These are phyloP conservation scores for Colletotrichum sp. DNA, from an alignment of 2,329 filamentous ascomycete genomes.

Conservation along the genomic window DNA sequence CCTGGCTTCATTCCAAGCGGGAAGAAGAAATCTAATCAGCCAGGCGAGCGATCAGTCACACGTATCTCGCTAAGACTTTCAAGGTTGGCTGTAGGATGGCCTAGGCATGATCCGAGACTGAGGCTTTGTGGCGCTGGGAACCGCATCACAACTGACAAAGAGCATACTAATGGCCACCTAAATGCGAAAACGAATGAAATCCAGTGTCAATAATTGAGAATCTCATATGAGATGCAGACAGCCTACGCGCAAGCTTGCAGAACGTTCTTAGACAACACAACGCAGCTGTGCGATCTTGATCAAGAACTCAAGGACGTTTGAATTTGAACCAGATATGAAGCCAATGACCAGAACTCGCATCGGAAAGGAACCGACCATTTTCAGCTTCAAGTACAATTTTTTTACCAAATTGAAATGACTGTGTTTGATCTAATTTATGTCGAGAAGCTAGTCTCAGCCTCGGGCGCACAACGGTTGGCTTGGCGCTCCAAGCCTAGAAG, in stretches of 20 bases:
- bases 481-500: background rate
- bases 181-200: fast-evolving
- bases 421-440: background rate
- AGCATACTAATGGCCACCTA: background rate
- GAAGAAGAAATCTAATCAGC: background rate
- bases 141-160: fast-evolving
- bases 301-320: background rate
- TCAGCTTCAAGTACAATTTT: background rate
- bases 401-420: background rate
- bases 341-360: fast-evolving
- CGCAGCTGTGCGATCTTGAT: fast-evolving
- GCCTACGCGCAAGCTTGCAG: background rate
- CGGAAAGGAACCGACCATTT: fast-evolving
- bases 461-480: background rate
- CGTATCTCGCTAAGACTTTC: background rate
- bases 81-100: background rate
- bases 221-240: fast-evolving
- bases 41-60: background rate
- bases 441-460: background rate
- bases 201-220: background rate
- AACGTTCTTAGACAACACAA: too few species aligned
- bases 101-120: background rate
- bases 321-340: fast-evolving
- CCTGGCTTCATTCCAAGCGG: background rate
- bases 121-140: background rate